Percentiles rank a stretch among this genome's conserved stretches.
phyloP scores from a whole-genome alignment of 352 stramenopile species.

The Globisporangium emineosum region DNA sequence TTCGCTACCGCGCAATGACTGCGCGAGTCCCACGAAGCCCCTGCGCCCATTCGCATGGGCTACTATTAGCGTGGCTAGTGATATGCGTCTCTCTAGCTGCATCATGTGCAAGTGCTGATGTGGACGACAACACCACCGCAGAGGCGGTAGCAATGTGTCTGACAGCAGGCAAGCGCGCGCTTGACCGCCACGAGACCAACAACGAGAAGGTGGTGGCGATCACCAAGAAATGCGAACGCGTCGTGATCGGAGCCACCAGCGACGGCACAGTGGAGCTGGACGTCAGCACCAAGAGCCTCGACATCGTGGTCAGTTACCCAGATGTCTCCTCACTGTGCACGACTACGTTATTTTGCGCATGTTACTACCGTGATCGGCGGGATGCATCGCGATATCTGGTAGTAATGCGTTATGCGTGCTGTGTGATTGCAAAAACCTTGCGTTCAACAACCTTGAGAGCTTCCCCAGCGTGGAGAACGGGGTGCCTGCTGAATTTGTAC shows the following conservation, averaged over 20 bases:
- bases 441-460: conserved; percentile 15
- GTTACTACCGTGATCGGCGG: too few relatives aligned
- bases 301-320: conserved; percentile 1
- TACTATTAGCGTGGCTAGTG: background rate
- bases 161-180: conserved; percentile 1
- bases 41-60: background rate
- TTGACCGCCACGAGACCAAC: conserved; percentile 2
- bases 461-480: background rate
- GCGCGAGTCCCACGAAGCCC: background rate
- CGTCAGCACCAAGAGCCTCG: conserved; percentile 3
- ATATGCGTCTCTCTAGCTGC: background rate
- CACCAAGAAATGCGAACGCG: conserved; percentile 6
- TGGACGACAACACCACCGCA: background rate
- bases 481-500: background rate
- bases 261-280: background rate
- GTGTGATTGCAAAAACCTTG: conserved; percentile 8
- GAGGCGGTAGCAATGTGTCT: background rate
- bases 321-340: background rate
- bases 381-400: too few relatives aligned
- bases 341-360: background rate
- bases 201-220: background rate
- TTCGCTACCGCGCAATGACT: background rate
- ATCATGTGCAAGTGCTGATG: background rate
- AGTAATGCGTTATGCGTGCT: background rate
- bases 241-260: background rate